These are phyloP conservation scores for Prunus armeniaca DNA, from an alignment of 306 rosid species.

Conservation along the genomic window DNA sequence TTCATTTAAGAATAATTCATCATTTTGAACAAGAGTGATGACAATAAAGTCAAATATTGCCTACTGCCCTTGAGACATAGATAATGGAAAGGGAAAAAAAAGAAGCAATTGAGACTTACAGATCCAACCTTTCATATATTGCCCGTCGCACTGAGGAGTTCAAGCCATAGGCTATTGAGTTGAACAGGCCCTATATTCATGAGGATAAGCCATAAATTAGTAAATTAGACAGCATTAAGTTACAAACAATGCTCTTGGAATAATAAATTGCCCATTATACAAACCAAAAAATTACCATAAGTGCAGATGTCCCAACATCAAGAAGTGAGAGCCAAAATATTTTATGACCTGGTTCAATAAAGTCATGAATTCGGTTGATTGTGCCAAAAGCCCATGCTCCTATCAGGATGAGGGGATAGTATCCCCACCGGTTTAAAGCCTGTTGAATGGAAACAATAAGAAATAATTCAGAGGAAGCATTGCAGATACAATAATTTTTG, in stretches of 20 bases:
- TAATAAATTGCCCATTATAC: neutral
- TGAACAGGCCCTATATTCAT: conserved; percentile 79
- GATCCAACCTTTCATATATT: conserved; percentile 75
- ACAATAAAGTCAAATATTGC: neutral
- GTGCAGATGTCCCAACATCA: conserved; percentile 86
- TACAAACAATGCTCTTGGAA: neutral
- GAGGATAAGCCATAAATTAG: neutral
- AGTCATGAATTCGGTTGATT: conserved; percentile 87
- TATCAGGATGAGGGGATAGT: conserved; percentile 92
- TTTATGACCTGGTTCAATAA: conserved; percentile 78
- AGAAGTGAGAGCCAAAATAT: conserved; percentile 95
- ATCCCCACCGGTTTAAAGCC: conserved; percentile 96
- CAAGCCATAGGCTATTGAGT: conserved; percentile 97
- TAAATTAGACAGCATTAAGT: neutral
- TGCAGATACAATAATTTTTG: neutral
- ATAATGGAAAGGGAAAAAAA: neutral
- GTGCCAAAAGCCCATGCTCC: conserved; percentile 97
- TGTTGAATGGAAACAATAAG: conserved; percentile 24
- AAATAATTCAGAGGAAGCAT: neutral
- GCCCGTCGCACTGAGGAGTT: conserved; percentile 96
- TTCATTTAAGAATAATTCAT: conserved; percentile 6
- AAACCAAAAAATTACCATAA: conserved; percentile 60
- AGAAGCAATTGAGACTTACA: conserved; percentile 44
- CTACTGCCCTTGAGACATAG: neutral
- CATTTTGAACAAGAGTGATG: neutral